Percentiles rank a stretch among this genome's conserved stretches.
These are phyloP conservation scores for Brassica cretica DNA, from an alignment of 345 rosid species.

Conservation along the genomic window DNA sequence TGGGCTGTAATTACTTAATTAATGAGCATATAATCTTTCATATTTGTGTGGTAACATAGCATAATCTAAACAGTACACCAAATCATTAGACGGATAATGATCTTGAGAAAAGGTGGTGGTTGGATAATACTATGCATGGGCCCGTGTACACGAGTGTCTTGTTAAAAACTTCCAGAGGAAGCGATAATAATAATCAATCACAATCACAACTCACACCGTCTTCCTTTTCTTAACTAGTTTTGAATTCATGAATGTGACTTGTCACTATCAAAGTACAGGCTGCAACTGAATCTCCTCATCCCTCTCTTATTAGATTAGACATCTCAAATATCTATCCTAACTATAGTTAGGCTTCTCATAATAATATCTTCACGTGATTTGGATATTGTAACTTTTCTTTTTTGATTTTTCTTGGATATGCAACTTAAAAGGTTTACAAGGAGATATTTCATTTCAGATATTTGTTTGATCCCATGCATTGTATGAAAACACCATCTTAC, in stretches of 20 bases:
- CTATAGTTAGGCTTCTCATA: conserved; percentile 16
- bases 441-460: conserved; percentile 33
- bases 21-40: neutral
- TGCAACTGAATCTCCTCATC: conserved; percentile 16
- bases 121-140: conserved; percentile 32
- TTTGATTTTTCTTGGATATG: conserved; percentile 16
- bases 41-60: neutral
- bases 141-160: conserved; percentile 59
- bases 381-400: conserved; percentile 21
- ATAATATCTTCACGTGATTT: conserved; percentile 22
- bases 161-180: conserved; percentile 33
- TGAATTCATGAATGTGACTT: conserved; percentile 37
- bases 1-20: conserved; percentile 13
- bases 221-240: conserved; percentile 8
- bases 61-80: conserved; percentile 16
- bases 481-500: neutral
- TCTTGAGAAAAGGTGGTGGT: conserved; percentile 42
- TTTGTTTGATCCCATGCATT: conserved; percentile 33
- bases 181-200: conserved; percentile 5
- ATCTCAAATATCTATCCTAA: conserved; percentile 22
- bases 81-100: conserved; percentile 11
- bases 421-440: conserved; percentile 20
- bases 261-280: conserved; percentile 39
- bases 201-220: conserved; percentile 31
- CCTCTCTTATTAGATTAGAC: conserved; percentile 18